A percentile compares a stretch with the other conserved stretches of the same genome.
Conservation (phyloP, 208 protist genomes). For the Zelonia costaricensis region DNA sequence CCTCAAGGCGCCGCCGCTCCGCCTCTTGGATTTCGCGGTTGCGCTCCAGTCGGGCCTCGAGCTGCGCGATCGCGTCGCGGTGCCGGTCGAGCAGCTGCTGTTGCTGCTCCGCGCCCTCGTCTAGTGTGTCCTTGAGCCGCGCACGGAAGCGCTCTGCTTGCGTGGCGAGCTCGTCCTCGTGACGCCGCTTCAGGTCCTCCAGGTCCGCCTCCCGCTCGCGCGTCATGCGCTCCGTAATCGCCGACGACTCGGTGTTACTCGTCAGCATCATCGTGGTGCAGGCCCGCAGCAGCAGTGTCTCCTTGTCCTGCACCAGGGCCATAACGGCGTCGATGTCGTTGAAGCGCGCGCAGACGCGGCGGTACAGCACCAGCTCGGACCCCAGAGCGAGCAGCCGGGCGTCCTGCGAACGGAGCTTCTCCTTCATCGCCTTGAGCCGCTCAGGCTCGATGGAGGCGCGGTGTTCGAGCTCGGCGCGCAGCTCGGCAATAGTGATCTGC, state of each 20-base stretch:
- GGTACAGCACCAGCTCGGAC: conserved; percentile 17
- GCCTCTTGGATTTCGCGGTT: conserved; percentile 51
- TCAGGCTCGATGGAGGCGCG: conserved; percentile 23
- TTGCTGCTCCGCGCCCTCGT: conserved; percentile 35
- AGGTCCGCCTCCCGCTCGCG: conserved; percentile 24
- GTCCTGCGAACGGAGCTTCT: conserved; percentile 24
- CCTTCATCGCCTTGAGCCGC: conserved; percentile 32
- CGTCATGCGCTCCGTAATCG: conserved; percentile 8
- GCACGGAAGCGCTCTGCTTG: conserved; percentile 32
- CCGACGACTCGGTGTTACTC: conserved; percentile 28
- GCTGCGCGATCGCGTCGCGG: conserved; percentile 34
- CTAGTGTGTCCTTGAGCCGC: conserved; percentile 28
- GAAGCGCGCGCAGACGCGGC: conserved; percentile 8
- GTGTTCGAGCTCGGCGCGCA: conserved; percentile 48
- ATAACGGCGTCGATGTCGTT: conserved; percentile 15
- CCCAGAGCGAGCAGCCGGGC: conserved; percentile 7
- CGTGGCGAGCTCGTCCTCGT: conserved; percentile 35
- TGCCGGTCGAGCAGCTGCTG: conserved; percentile 40
- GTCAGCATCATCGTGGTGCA: conserved; percentile 22
- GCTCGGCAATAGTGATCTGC: conserved; percentile 36
- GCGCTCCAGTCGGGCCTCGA: conserved; percentile 50
- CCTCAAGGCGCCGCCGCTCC: conserved; percentile 41
- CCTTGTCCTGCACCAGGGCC: conserved; percentile 22
- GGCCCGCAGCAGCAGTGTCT: conserved; percentile 19
- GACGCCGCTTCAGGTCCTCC: conserved; percentile 19